Conservation (phyloP, 805 yeast genomes). For the Lachancea meyersii region DNA sequence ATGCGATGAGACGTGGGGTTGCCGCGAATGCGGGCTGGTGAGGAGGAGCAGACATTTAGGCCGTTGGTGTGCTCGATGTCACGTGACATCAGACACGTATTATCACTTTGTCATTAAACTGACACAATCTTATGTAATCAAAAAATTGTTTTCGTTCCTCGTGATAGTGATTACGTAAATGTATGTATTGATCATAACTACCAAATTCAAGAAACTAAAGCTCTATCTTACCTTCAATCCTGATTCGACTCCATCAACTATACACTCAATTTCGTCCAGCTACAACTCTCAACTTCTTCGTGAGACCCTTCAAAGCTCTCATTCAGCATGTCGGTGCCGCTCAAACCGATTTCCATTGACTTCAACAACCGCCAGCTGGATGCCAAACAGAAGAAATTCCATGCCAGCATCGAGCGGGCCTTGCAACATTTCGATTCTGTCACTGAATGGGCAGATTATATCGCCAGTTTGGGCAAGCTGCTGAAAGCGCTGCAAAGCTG, state of each 20-base stretch:
- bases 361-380: constrained; percentile 35
- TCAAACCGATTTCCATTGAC: constrained; percentile 30
- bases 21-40: not conserved
- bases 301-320: no score
- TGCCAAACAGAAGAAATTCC: constrained; percentile 63
- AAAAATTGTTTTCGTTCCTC: not conserved
- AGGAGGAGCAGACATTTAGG: not conserved
- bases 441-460: constrained; percentile 97
- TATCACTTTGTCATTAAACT: no score
- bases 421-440: constrained; percentile 70
- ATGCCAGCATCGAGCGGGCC: constrained; percentile 64
- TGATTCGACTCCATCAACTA: no score
- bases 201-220: no score
- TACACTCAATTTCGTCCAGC: no score
- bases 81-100: not conserved
- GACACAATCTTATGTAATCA: no score
- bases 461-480: constrained; percentile 76
- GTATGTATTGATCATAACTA: no score
- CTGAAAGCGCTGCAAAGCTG: constrained; percentile 60
- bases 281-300: no score
- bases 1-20: not conserved
- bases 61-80: not conserved
- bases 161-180: not conserved
- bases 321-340: constrained; percentile 31
- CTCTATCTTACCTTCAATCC: no score